Base-by-base conservation (phyloP, 768 basidiomycete genomes). In the Peribolospora baueri region DNA sequence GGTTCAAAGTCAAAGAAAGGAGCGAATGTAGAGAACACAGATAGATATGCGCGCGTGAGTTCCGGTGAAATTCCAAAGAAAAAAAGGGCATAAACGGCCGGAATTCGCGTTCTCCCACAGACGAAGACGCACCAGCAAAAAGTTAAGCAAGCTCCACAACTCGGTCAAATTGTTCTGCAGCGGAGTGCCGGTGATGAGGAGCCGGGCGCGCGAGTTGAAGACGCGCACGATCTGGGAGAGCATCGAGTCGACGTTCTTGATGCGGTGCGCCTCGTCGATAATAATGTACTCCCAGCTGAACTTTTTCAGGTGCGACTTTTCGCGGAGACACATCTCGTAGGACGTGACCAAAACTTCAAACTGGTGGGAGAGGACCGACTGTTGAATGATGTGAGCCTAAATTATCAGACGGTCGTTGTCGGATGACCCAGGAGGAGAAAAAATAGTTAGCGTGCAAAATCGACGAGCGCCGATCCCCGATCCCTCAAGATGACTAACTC, bases 241-340 rank as follows among this genome's bases (percentile, higher is more conserved):
- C 62, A 97, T 81, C 9, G 86, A 91, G 66, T 95, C 86, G 61
- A 91, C 88, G 66, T 97, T 97, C 72, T 97, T 97, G 75, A 98
- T 98, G 36, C 93, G 82, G 65, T 98, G 91, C 0, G 91, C 91
- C 69, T 98, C 91, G 69, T 98, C 91, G 63, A 98, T 97, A 60
- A 83, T 77, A 67, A 95, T 95, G 69, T 97, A 97, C 67, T 91
- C 85, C 71, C 95, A 97, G 0, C 81, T 82, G 67, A 95, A 85
- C 67, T 91, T 91, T 69, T 85, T 86, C 58, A 97, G 72, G 0
- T 81, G 75, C n/a, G 77, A 73, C 68, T 87, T 87, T 66, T 98
- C 93, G 61, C 91, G 85, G 59, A 97, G 75, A 66, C 87, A 91
- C 58, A 98, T 84, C 67, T 95, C 93, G 69, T 98, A 98, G 1